Base-by-base conservation (phyloP, 2,329 filamentous ascomycete genomes). In the Coniochaeta sp. region DNA sequence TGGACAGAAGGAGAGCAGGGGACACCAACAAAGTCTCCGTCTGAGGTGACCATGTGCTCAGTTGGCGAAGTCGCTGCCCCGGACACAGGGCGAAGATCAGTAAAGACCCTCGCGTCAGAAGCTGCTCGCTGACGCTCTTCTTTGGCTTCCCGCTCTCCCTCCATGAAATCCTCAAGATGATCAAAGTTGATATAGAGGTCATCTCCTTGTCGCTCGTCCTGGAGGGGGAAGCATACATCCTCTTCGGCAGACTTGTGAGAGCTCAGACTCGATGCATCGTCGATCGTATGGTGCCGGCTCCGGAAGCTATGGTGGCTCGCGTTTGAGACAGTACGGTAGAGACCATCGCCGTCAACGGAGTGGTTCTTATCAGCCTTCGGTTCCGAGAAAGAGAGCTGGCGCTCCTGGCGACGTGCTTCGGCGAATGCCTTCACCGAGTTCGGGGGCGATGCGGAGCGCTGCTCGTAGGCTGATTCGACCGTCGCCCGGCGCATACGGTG, bases 351-450 rank as follows among this genome's bases (percentile, higher is more conserved):
- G 6, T 81, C 76, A 12, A n/a, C 17, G 19, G 14, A 19, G 19
- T 70, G 69, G 62, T 64, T 72, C 26, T 67, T 66, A 62, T 74
- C 71, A 22, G 67, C 62, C 60, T 63, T 69, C 19, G 65, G 64
- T 64, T 82, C 83, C 17, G 80, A 83, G 64, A 81, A 77, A 24
- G 81, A 87, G 70, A 81, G 71, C 62, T 87, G 91, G 50, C 93
- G 89, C 70, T 93, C 90, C 62, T 93, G 88, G 62, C 91, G 90
- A 58, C 91, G 89, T 60, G 91, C 90, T 69, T 95, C 90, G 19
- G 95, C 95, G 74, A 99, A 99, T 4, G 95, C 95, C 73, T 98
- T 96, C 58, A 99, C 92, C 0, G 95, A 99, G 73, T 97, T 99
- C 8, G 95, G 95, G 12, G 93, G 93, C 6, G 95, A 98, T 1